Evolutionary conservation across 306 rosid genomes (phyloP).

Genomic region (Vachellia collinsii): DNA sequence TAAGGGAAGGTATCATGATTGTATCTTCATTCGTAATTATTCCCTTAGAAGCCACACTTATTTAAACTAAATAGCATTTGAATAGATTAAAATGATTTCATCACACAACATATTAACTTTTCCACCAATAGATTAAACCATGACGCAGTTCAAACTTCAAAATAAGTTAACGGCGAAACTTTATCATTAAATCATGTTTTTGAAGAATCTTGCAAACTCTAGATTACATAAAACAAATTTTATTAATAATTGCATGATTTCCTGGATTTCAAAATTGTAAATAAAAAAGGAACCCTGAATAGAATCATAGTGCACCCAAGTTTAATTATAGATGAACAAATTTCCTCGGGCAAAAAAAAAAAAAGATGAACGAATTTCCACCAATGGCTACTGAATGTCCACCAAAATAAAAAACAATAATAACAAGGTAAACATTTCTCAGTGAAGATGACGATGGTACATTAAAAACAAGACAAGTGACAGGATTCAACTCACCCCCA

Average conservation of each 20-base stretch:
- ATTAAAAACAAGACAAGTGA: neutral
- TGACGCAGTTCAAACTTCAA: too few relatives aligned
- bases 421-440: constrained; percentile 1
- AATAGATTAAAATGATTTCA: too few relatives aligned
- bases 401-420: constrained; percentile 1
- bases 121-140: too few relatives aligned
- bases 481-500: constrained; percentile 77
- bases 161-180: neutral
- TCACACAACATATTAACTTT: too few relatives aligned
- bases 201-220: neutral
- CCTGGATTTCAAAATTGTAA: neutral
- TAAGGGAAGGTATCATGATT: too few relatives aligned
- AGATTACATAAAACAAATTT: neutral
- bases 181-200: neutral
- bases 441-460: neutral
- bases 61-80: too few relatives aligned
- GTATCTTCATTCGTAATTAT: too few relatives aligned
- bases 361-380: neutral
- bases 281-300: neutral
- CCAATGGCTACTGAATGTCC: neutral
- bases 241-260: constrained; percentile 19
- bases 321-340: neutral
- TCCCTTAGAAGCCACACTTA: too few relatives aligned
- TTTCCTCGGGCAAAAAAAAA: too few relatives aligned
- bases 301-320: constrained; percentile 4